phyloP scores from a whole-genome alignment of 2,329 filamentous ascomycete species.

The Microsporum audouinii region DNA sequence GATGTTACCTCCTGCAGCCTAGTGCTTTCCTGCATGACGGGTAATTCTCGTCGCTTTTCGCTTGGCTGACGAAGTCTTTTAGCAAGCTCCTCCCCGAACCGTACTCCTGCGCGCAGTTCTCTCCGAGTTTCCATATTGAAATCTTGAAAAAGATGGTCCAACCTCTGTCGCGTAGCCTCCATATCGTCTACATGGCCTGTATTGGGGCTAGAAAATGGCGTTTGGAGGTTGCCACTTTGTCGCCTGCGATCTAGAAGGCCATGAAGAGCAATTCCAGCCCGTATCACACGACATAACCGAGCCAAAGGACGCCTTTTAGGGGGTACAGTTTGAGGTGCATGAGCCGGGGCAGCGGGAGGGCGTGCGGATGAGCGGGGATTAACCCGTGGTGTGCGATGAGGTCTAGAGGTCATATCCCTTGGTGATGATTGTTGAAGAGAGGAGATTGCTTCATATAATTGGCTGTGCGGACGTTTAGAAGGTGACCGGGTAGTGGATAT shows the following conservation, averaged over 20 bases:
- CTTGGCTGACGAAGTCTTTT: slow-evolving; percentile 22
- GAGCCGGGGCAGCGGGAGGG: background rate
- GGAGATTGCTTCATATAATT: background rate
- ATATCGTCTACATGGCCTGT: slow-evolving; percentile 12
- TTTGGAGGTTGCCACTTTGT: slow-evolving; percentile 9
- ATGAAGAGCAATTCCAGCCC: slow-evolving; percentile 29
- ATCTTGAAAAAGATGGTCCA: slow-evolving; percentile 28
- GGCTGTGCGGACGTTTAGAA: background rate
- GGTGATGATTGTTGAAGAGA: background rate
- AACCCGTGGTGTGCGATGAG: background rate
- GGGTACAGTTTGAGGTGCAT: background rate
- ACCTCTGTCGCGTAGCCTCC: slow-evolving; percentile 19
- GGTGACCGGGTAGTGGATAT: background rate
- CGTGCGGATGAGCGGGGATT: background rate
- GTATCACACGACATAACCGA: slow-evolving; percentile 26
- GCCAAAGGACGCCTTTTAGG: slow-evolving; percentile 17
- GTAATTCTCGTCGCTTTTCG: slow-evolving; percentile 3
- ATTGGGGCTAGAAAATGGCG: slow-evolving; percentile 10
- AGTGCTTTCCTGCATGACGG: background rate
- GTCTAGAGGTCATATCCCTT: background rate
- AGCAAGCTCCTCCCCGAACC: slow-evolving; percentile 34
- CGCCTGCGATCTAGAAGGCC: slow-evolving; percentile 20
- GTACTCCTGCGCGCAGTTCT: slow-evolving; percentile 32
- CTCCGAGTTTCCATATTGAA: slow-evolving; percentile 29
- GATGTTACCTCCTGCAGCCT: background rate